Conservation (phyloP, 306 rosid genomes). For the Glycine tomentella region DNA sequence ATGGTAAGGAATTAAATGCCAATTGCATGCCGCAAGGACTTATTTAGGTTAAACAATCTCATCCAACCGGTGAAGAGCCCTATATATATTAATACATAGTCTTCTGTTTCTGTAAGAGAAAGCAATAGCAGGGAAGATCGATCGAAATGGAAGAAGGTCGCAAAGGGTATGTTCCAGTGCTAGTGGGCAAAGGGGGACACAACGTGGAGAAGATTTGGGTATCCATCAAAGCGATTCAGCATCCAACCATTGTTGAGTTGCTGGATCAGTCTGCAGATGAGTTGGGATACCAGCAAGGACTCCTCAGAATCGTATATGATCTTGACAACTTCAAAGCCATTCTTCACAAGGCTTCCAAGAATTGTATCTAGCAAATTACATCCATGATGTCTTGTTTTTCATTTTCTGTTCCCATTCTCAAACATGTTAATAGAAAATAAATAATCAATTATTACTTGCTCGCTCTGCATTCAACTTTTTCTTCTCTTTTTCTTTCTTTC, state of each 20-base stretch:
- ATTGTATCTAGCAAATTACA: too few relatives aligned
- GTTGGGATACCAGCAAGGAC: background rate
- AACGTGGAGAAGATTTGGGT: background rate
- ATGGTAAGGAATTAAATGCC: background rate
- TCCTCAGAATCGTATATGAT: background rate
- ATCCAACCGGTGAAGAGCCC: background rate
- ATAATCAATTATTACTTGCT: too few relatives aligned
- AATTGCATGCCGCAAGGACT: background rate
- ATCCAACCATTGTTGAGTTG: constrained; percentile 3
- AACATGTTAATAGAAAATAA: too few relatives aligned
- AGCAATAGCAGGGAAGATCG: background rate
- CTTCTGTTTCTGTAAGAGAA: background rate
- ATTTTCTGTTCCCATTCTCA: too few relatives aligned
- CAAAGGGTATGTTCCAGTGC: constrained; percentile 12
- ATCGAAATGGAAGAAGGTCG: background rate
- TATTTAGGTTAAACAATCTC: background rate
- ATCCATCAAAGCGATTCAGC: background rate
- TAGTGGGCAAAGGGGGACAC: background rate
- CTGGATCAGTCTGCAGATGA: background rate
- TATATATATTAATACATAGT: background rate
- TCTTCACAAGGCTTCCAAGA: background rate
- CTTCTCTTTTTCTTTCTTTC: too few relatives aligned
- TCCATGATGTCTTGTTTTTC: too few relatives aligned
- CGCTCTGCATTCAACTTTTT: too few relatives aligned
- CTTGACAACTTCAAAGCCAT: background rate